A percentile compares a stretch with the other conserved stretches of the same genome.
Evolutionary conservation across 495 filamentous ascomycete genomes (phyloP).

Genomic region (Xylaria castorea): DNA sequence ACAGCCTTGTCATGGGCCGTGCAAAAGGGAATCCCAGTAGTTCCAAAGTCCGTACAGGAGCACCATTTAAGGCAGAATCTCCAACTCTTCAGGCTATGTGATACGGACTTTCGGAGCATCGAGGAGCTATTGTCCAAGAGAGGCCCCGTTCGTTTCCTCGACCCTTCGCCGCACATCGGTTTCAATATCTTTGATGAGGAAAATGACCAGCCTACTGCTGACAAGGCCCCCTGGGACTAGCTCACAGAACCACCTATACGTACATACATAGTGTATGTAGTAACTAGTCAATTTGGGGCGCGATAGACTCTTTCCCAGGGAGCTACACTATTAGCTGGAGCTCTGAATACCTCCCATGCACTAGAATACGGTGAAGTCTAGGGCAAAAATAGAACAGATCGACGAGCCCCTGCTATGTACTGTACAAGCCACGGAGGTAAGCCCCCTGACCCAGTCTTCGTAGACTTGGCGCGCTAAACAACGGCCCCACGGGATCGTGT

Average conservation of each 20-base stretch:
- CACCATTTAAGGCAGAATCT: slow-evolving; percentile 59
- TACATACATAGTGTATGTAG: too few relatives aligned
- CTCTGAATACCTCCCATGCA: background rate
- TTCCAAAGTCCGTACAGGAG: slow-evolving; percentile 63
- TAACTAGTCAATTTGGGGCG: slow-evolving; percentile 15
- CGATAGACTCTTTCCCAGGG: slow-evolving; percentile 12
- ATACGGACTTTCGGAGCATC: slow-evolving; percentile 31
- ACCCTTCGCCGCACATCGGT: slow-evolving; percentile 39
- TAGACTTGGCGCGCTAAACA: too few relatives aligned
- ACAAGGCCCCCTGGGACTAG: slow-evolving; percentile 42
- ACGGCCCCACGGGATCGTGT: too few relatives aligned
- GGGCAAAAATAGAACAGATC: slow-evolving; percentile 13
- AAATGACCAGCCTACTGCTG: slow-evolving; percentile 40
- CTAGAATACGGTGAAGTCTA: slow-evolving; percentile 6
- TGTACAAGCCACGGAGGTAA: slow-evolving; percentile 11
- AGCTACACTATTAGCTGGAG: slow-evolving; percentile 1
- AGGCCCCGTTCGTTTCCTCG: slow-evolving; percentile 38
- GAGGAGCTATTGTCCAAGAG: slow-evolving; percentile 27
- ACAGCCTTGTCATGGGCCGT: slow-evolving; percentile 50
- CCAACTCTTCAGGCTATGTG: slow-evolving; percentile 34
- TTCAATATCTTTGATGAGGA: slow-evolving; percentile 48
- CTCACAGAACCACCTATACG: slow-evolving; percentile 3
- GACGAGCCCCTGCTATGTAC: slow-evolving; percentile 7
- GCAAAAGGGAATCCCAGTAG: slow-evolving; percentile 41
- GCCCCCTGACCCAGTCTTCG: background rate